Evolutionary conservation across 768 basidiomycete species (phyloP).

Genomic region (Podaxis pistillaris): DNA sequence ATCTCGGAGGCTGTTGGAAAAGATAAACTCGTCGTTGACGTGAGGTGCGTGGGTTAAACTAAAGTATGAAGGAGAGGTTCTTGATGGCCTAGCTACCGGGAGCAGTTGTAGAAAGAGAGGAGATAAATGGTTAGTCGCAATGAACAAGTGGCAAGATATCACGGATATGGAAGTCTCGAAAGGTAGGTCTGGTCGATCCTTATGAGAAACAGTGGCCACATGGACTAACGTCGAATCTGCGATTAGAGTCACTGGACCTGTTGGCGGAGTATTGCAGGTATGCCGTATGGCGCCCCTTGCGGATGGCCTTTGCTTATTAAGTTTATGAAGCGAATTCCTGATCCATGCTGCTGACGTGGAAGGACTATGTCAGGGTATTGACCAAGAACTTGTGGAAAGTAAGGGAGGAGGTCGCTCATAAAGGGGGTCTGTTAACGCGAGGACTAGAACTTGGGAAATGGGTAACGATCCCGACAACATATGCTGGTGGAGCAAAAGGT

Average conservation of each 20-base stretch:
- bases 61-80: not conserved
- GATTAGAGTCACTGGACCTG: constrained; percentile 70
- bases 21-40: constrained; percentile 90
- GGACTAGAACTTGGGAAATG: constrained; percentile 81
- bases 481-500: constrained; percentile 96
- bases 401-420: constrained; percentile 24
- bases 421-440: constrained; percentile 14
- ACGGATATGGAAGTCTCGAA: constrained; percentile 91
- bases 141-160: constrained; percentile 98
- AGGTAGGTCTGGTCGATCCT: constrained; percentile 42
- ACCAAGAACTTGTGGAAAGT: constrained; percentile 84
- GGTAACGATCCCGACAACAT: constrained; percentile 90
- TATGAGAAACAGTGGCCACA: not conserved
- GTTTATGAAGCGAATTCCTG: constrained; percentile 74
- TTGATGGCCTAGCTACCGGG: not conserved
- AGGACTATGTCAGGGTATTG: constrained; percentile 94
- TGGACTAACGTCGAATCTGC: not conserved
- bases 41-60: constrained; percentile 61
- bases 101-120: constrained; percentile 78
- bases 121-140: constrained; percentile 87
- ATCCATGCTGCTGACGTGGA: constrained; percentile 99
- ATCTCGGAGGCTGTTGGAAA: constrained; percentile 70
- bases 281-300: not conserved
- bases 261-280: constrained; percentile 83
- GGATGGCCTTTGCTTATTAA: not conserved